Evolutionary conservation across 768 basidiomycete genomes (phyloP).

Genomic region (Lactarius trivialis): DNA sequence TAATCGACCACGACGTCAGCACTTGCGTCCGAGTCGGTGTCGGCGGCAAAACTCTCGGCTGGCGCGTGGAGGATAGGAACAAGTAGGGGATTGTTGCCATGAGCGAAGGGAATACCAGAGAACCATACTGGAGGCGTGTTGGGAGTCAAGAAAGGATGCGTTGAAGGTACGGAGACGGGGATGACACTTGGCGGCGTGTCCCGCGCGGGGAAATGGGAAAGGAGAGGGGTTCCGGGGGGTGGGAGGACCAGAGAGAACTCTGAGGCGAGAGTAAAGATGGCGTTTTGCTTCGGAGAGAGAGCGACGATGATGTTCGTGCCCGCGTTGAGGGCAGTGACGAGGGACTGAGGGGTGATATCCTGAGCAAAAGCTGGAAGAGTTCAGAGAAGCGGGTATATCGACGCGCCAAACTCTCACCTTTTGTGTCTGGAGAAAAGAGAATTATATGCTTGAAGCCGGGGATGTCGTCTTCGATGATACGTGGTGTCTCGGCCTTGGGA

Average conservation of each 20-base stretch:
- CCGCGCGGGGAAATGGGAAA: constrained; percentile 82
- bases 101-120: constrained; percentile 59
- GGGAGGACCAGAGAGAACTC: constrained; percentile 91
- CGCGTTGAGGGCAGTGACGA: constrained; percentile 62
- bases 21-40: constrained; percentile 48
- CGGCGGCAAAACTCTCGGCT: constrained; percentile 66
- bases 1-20: constrained; percentile 65
- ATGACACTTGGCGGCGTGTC: constrained; percentile 57
- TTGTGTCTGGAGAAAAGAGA: constrained; percentile 77
- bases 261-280: constrained; percentile 69
- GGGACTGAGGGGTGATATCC: constrained; percentile 76
- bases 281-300: constrained; percentile 67
- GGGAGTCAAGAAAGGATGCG: constrained; percentile 41
- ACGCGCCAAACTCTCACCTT: constrained; percentile 49
- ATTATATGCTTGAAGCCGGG: constrained; percentile 81
- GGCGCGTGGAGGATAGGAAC: constrained; percentile 80
- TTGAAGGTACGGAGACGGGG: constrained; percentile 49
- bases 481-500: constrained; percentile 66
- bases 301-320: constrained; percentile 81
- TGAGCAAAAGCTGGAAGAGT: constrained; percentile 49
- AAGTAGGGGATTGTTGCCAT: constrained; percentile 68
- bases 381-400: neutral
- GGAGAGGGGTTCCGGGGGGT: constrained; percentile 72
- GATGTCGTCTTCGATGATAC: constrained; percentile 62
- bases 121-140: constrained; percentile 63